These are phyloP conservation scores for Neonectria hederae DNA, from an alignment of 2,329 filamentous ascomycete genomes.

Conservation along the genomic window DNA sequence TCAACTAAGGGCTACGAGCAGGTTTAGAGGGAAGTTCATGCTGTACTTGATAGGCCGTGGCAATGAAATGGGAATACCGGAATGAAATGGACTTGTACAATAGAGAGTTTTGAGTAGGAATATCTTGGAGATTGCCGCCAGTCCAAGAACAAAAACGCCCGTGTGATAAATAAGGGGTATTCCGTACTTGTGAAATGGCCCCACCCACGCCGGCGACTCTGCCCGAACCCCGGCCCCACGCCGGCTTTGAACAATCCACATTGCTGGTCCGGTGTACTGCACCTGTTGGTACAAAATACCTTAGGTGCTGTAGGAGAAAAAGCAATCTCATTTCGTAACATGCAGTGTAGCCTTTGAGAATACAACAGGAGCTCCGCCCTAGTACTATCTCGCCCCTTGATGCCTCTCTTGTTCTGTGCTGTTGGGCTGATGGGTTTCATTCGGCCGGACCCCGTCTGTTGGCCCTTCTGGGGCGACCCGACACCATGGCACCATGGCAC, in stretches of 20 bases:
- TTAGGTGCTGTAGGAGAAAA: not conserved
- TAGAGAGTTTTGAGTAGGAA: no score
- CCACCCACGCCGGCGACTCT: not conserved
- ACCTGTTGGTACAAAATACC: not conserved
- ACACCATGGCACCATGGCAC: not conserved
- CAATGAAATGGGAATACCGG: not conserved
- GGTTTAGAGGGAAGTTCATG: not conserved
- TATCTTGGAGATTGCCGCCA: no score
- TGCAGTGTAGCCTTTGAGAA: not conserved
- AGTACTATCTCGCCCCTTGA: not conserved
- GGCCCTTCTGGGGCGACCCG: not conserved
- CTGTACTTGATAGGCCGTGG: not conserved
- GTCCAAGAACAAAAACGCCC: no score
- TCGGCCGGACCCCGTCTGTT: not conserved
- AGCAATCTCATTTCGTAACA: not conserved
- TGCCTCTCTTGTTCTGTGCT: not conserved
- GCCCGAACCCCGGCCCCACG: not conserved
- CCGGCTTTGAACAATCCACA: not conserved
- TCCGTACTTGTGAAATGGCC: not conserved
- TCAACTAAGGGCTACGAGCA: not conserved
- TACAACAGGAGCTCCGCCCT: not conserved
- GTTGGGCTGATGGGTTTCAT: not conserved
- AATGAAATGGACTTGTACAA: not conserved
- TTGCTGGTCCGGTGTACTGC: not conserved
- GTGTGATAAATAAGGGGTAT: no score